A percentile compares a stretch with the other conserved stretches of the same genome.
phyloP scores from a whole-genome alignment of 805 yeast species.

The Lipomyces starkeyi region DNA sequence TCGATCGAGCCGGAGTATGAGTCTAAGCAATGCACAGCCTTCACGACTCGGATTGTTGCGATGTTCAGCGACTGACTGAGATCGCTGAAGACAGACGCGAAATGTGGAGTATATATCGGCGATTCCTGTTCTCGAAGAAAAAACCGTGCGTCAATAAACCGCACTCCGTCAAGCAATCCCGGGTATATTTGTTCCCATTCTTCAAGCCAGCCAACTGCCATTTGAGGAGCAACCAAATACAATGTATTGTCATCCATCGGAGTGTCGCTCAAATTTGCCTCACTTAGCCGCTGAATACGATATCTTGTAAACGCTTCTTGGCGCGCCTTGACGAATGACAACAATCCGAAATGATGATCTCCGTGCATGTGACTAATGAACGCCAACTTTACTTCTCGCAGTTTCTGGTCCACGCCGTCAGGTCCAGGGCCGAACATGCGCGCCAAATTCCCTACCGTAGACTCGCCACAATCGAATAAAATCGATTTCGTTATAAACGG shows the following conservation, averaged over 20 bases:
- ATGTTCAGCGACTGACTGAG: conserved; percentile 47
- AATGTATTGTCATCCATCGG: conserved; percentile 47
- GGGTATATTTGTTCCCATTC: conserved; percentile 67
- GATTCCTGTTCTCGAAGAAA: background rate
- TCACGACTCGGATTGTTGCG: conserved; percentile 59
- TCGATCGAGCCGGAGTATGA: conserved; percentile 72
- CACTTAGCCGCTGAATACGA: conserved; percentile 40
- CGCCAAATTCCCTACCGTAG: conserved; percentile 73
- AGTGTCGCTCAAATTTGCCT: conserved; percentile 49
- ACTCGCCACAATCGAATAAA: conserved; percentile 94
- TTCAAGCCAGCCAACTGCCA: conserved; percentile 64
- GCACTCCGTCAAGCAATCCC: conserved; percentile 12
- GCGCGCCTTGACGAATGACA: conserved; percentile 76
- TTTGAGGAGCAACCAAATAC: conserved; percentile 76
- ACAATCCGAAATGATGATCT: conserved; percentile 90
- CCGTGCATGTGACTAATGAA: conserved; percentile 93
- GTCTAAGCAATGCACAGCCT: conserved; percentile 84
- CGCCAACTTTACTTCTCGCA: conserved; percentile 67
- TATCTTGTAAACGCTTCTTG: conserved; percentile 23
- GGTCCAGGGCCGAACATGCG: conserved; percentile 60
- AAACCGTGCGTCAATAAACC: conserved; percentile 16
- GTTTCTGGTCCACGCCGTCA: conserved; percentile 49
- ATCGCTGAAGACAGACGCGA: conserved; percentile 4
- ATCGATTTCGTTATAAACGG: conserved; percentile 46
- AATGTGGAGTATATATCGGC: background rate